Evolutionary conservation across 345 rosid species (phyloP).

Genomic region (Pistacia vera): DNA sequence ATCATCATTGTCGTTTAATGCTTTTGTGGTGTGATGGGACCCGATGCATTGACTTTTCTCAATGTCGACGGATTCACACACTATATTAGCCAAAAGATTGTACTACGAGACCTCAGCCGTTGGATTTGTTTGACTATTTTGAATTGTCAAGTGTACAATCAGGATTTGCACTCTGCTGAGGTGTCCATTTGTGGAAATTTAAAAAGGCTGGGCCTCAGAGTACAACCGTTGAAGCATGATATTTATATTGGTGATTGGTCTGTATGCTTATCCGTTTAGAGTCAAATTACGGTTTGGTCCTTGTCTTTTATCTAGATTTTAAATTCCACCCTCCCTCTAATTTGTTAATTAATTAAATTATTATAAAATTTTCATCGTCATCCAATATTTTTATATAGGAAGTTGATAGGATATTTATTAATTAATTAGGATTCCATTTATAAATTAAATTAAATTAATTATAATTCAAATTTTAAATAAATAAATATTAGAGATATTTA

Average conservation of each 20-base stretch:
- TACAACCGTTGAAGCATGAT: background rate
- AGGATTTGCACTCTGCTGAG: background rate
- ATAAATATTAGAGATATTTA: too few relatives aligned
- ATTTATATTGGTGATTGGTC: background rate
- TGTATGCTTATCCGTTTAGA: background rate
- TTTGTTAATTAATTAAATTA: background rate
- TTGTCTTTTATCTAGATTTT: background rate
- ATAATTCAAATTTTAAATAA: background rate
- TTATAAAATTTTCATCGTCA: too few relatives aligned
- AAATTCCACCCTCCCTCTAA: background rate
- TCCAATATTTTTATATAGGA: too few relatives aligned
- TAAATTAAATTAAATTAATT: too few relatives aligned
- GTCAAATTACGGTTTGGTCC: background rate
- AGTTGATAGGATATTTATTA: too few relatives aligned
- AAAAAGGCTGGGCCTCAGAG: background rate
- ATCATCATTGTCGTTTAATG: background rate
- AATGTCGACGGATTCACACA: constrained; percentile 4
- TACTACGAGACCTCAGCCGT: background rate
- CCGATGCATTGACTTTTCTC: background rate
- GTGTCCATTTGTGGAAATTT: background rate
- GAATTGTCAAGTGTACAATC: background rate
- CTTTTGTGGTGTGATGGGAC: background rate
- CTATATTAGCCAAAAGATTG: too few relatives aligned
- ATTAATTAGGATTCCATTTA: too few relatives aligned
- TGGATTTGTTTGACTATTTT: background rate